A percentile compares a stretch with the other conserved stretches of the same genome.
Evolutionary conservation across 768 basidiomycete genomes (phyloP).

Genomic region (Mycena vulgaris): DNA sequence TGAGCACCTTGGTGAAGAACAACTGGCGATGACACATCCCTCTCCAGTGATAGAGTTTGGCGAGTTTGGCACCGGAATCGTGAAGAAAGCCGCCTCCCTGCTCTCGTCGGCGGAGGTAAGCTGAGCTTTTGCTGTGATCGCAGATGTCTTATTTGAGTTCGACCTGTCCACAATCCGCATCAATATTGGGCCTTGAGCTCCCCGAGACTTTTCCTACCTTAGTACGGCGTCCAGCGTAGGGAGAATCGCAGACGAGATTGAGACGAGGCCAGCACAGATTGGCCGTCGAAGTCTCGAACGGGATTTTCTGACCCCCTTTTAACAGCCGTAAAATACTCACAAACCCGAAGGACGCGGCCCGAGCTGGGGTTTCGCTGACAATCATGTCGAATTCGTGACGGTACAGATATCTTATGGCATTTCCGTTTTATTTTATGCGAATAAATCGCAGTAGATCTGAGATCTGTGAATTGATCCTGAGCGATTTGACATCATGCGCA

Average conservation of each 20-base stretch:
- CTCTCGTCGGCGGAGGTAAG: slow-evolving; percentile 42
- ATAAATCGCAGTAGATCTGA: slow-evolving; percentile 29
- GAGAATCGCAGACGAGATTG: slow-evolving; percentile 22
- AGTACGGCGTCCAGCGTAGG: slow-evolving; percentile 8
- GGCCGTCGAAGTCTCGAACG: slow-evolving; percentile 34
- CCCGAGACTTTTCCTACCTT: slow-evolving; percentile 17
- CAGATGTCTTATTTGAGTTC: slow-evolving; percentile 34
- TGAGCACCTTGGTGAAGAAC: slow-evolving; percentile 37
- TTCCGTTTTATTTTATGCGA: slow-evolving; percentile 31
- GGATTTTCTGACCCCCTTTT: slow-evolving; percentile 35
- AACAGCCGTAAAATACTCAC: slow-evolving; percentile 32
- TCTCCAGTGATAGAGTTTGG: slow-evolving; percentile 28
- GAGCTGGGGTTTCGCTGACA: slow-evolving; percentile 23
- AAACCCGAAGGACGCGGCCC: slow-evolving; percentile 32
- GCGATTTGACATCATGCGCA: slow-evolving; percentile 19
- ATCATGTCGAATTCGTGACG: slow-evolving; percentile 27
- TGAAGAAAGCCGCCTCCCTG: slow-evolving; percentile 20
- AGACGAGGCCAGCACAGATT: slow-evolving; percentile 27
- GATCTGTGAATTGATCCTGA: neutral
- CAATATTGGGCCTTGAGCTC: slow-evolving; percentile 1
- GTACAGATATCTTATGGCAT: slow-evolving; percentile 30
- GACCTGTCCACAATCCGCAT: slow-evolving; percentile 23
- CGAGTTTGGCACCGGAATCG: slow-evolving; percentile 24
- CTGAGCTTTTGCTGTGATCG: slow-evolving; percentile 24
- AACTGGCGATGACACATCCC: slow-evolving; percentile 39